phyloP scores from a whole-genome alignment of 2,329 filamentous ascomycete genomes.

The Talaromyces funiculosus region DNA sequence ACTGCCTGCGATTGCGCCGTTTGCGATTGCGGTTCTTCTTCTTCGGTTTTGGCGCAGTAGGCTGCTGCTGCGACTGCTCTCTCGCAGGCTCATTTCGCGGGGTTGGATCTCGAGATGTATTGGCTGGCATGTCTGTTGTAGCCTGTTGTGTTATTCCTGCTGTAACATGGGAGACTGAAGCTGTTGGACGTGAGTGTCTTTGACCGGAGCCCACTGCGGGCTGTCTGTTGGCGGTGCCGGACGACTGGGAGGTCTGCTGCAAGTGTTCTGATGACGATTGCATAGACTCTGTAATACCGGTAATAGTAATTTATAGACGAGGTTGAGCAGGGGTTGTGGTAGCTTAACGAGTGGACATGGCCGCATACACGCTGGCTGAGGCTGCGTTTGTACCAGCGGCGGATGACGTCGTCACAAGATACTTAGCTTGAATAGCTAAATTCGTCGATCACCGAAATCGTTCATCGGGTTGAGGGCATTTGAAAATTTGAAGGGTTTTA shows the following conservation, averaged over 20 bases:
- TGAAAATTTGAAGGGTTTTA: background rate
- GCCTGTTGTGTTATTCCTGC: background rate
- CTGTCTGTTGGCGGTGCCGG: background rate
- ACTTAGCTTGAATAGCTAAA: background rate
- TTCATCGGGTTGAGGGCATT: background rate
- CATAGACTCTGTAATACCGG: background rate
- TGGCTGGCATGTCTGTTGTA: constrained; percentile 1
- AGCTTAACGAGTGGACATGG: background rate
- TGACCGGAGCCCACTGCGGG: background rate
- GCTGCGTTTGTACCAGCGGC: constrained; percentile 2
- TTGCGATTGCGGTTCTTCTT: constrained; percentile 71
- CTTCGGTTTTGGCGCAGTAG: constrained; percentile 49
- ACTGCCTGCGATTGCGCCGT: constrained; percentile 74
- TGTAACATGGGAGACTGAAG: constrained; percentile 3
- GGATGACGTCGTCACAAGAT: constrained; percentile 13
- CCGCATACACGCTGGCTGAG: background rate
- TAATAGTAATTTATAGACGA: background rate
- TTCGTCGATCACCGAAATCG: background rate
- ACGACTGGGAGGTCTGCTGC: background rate
- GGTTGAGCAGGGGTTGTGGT: background rate
- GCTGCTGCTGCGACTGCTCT: constrained; percentile 13
- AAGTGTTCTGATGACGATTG: background rate
- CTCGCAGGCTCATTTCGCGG: constrained; percentile 18
- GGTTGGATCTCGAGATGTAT: background rate
- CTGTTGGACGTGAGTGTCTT: constrained; percentile 6